phyloP scores from a whole-genome alignment of 805 yeast genomes.

The Blastobotrys robertii region DNA sequence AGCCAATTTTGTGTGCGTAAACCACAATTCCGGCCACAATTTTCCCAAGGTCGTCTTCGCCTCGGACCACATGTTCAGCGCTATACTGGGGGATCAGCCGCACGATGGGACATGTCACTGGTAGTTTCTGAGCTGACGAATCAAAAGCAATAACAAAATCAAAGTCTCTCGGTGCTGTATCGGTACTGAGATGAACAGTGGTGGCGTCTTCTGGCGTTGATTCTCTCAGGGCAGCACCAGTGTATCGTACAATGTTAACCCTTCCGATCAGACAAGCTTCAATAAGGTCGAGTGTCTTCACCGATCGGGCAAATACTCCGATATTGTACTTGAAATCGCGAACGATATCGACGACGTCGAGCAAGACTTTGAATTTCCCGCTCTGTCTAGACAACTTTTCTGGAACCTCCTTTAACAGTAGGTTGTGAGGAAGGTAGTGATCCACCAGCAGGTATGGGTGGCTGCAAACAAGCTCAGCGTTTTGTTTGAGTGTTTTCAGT shows the following conservation, averaged over 20 bases:
- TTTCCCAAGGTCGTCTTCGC: constrained; percentile 40
- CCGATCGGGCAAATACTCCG: constrained; percentile 64
- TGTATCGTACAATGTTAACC: constrained; percentile 48
- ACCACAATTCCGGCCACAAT: constrained; percentile 78
- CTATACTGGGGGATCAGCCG: constrained; percentile 70
- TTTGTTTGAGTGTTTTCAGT: constrained; percentile 60
- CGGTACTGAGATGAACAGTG: constrained; percentile 33
- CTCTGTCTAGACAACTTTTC: constrained; percentile 62
- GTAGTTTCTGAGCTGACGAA: constrained; percentile 40
- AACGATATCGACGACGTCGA: constrained; percentile 51
- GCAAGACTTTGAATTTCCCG: constrained; percentile 71
- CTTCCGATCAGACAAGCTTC: constrained; percentile 77
- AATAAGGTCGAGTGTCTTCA: constrained; percentile 58
- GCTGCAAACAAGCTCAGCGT: constrained; percentile 70
- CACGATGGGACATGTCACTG: constrained; percentile 49
- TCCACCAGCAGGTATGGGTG: constrained; percentile 83
- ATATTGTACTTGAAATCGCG: constrained; percentile 39
- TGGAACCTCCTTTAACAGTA: constrained; percentile 63
- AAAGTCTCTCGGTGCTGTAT: constrained; percentile 25
- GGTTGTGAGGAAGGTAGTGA: constrained; percentile 76
- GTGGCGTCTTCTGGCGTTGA: constrained; percentile 22
- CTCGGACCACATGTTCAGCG: constrained; percentile 57
- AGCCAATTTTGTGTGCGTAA: constrained; percentile 71
- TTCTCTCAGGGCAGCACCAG: constrained; percentile 54
- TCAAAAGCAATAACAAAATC: constrained; percentile 61